Conservation (phyloP, 2,329 filamentous ascomycete genomes). For the Atkinsonella hypoxylon region DNA sequence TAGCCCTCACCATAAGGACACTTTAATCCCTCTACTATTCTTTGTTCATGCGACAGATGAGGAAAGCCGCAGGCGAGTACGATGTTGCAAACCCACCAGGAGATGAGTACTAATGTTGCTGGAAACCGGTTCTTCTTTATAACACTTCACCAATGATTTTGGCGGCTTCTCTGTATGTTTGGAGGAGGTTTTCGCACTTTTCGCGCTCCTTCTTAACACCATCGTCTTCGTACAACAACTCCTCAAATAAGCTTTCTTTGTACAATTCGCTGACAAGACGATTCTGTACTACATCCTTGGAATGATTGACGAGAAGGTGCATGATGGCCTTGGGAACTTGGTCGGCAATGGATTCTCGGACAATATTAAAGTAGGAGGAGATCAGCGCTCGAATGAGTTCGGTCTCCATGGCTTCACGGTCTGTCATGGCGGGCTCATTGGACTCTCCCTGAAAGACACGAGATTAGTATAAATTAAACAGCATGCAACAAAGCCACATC, state of each 20-base stretch:
- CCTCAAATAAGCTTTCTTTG: slow-evolving; percentile 80
- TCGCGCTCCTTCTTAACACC: slow-evolving; percentile 94
- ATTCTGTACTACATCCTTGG: slow-evolving; percentile 96
- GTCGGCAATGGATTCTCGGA: slow-evolving; percentile 95
- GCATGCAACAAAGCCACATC: neutral
- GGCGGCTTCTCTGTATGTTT: slow-evolving; percentile 92
- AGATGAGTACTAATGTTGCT: neutral
- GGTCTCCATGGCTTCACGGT: slow-evolving; percentile 93
- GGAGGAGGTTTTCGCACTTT: slow-evolving; percentile 93
- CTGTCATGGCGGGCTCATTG: slow-evolving; percentile 78
- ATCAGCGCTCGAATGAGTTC: slow-evolving; percentile 94
- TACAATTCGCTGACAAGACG: slow-evolving; percentile 91
- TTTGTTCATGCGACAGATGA: neutral
- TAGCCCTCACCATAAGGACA: too few relatives aligned
- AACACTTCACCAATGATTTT: slow-evolving; percentile 97
- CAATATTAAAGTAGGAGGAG: slow-evolving; percentile 98
- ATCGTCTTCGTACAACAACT: slow-evolving; percentile 94
- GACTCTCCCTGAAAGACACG: slow-evolving; percentile 35
- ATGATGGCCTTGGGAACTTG: slow-evolving; percentile 98
- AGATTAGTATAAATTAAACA: neutral
- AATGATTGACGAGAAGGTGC: slow-evolving; percentile 97
- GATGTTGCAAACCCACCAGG: neutral
- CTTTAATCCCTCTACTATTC: neutral
- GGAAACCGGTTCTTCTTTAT: slow-evolving; percentile 28
- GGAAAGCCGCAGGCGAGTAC: too few relatives aligned